Conservation (phyloP, 1,284 basidiomycete species). For the Salmacisia buchloeana region DNA sequence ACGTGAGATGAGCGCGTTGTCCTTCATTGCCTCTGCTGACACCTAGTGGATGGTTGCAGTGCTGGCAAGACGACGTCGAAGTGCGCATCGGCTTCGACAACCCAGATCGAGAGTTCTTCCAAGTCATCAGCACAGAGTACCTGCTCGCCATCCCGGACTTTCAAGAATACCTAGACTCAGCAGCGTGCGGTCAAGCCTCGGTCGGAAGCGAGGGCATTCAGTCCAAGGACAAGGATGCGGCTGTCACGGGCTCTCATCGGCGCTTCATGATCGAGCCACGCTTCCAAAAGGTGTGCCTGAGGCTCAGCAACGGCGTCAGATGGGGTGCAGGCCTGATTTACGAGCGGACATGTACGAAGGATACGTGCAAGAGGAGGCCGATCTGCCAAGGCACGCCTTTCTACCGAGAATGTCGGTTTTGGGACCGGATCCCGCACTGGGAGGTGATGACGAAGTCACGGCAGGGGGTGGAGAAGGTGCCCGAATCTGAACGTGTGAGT, state of each 20-base stretch:
- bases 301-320: constrained; percentile 78
- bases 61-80: constrained; percentile 73
- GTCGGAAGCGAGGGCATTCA: background rate
- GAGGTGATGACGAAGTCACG: constrained; percentile 64
- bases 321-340: constrained; percentile 81
- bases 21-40: background rate
- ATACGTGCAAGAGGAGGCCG: constrained; percentile 56
- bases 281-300: constrained; percentile 50
- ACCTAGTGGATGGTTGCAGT: constrained; percentile 51
- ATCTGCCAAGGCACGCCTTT: constrained; percentile 64
- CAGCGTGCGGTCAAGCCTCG: constrained; percentile 52
- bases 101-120: constrained; percentile 70
- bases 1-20: background rate
- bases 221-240: background rate
- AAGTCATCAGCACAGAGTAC: constrained; percentile 69
- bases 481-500: constrained; percentile 52
- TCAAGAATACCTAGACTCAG: constrained; percentile 54
- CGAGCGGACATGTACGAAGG: constrained; percentile 76
- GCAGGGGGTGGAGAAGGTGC: constrained; percentile 51
- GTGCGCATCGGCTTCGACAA: constrained; percentile 71
- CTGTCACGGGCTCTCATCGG: constrained; percentile 9
- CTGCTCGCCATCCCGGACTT: constrained; percentile 51
- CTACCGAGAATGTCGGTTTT: constrained; percentile 73
- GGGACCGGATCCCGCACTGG: constrained; percentile 78
- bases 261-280: constrained; percentile 38